Base-by-base conservation (phyloP, 2,329 filamentous ascomycete genomes). In the Sordariomycetes sp. region DNA sequence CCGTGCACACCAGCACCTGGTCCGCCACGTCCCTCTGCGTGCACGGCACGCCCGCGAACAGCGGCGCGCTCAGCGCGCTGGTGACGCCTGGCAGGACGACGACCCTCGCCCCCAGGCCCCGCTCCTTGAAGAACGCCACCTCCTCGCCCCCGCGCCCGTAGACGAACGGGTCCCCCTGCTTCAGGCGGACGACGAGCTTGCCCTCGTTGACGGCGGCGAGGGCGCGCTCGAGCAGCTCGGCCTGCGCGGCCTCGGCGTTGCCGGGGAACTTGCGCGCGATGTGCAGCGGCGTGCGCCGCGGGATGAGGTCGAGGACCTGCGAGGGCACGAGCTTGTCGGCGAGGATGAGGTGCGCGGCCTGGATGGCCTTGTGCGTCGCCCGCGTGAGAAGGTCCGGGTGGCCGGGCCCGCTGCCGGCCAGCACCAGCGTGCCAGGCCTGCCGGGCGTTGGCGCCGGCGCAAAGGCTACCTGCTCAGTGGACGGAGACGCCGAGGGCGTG, bases 181-280 rank as follows among this genome's bases (percentile, higher is more conserved):
- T 99, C 52, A 99, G 78, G 3, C 94, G 82, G 37, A 99, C 78
- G 0, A 99, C 94, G 1, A 83, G 88, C 69, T 89, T 85, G 14
- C 94, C 94, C 22, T 72, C 71, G 5, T 66, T 68, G 18, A 78
- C 77, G 2, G 85, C 90, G 2, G 82, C 81, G 2, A 96, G 77
- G 0, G 90, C 94, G 65, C 90, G 80, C 57, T 85, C 79, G 2
- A 96, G 81, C 4, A 99, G 83, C 71, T 99, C 94, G 67, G 92
- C 85, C 69, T 99, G 94, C 0, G 94, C 94, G 52, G 85, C 84
- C 65, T 99, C 94, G 48, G 94, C 94, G 71, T 99, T 97, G 24
- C 94, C 94, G 1, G 94, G 94, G 72, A 99, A 99, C 70, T 99
- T 99, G 67, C 92, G 88, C 4, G 94, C 93, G 65, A 99, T 99